Evolutionary conservation across 169 alveolate species (phyloP), one percentile per base, ranked within the genome.

Genomic region (Sarcocystis neurona): DNA sequence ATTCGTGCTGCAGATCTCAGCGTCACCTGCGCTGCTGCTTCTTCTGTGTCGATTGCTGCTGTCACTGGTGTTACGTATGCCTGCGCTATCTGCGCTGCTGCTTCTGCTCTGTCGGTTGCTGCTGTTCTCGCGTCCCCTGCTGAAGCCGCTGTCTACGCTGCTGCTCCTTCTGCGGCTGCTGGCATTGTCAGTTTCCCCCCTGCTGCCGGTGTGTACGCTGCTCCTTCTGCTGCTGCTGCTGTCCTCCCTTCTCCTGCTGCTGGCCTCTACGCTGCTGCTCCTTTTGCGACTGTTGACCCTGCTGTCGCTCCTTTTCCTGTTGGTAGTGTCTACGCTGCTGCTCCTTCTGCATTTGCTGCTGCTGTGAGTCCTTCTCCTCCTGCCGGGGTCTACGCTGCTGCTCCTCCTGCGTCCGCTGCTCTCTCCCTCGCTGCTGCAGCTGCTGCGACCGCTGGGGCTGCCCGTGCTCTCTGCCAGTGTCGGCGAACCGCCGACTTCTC

Each of bases 201-300:
- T 20, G 10, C 20, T 53, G 20, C 30, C 10, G 20, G 63, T 10
- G 63, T 53, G 30, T 12, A 53, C 10, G 63, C 63, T 20, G 20
- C 63, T 12, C 10, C 10, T 20, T 12, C 58, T 8, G 77, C 56
- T 79, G 27, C 41, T 79, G 60, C 66, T 27, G 85, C 37, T 41
- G n/a, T n/a, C n/a, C n/a, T n/a, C n/a, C n/a, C n/a, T 2, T n/a
- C 34, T 20, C 70, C 70, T 0, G 85, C 66, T 0, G 23, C 37
- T 77, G 47, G 6, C 10, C 68, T 3, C 27, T 34, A 30, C 30
- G 84, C 87, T 79, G 87, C 75, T 79, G 87, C 74, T 79, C 75
- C 75, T 79, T 74, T 23, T 15, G 12, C 5, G 87, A 37, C 77
- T 50, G 50, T 3, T 50, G 39, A 43, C 50, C 74, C 53, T 50